Evolutionary conservation across 1,139 yeast species (phyloP), one percentile per base, ranked within the genome.

Genomic region (Kurtzmaniella quercitrusa): DNA sequence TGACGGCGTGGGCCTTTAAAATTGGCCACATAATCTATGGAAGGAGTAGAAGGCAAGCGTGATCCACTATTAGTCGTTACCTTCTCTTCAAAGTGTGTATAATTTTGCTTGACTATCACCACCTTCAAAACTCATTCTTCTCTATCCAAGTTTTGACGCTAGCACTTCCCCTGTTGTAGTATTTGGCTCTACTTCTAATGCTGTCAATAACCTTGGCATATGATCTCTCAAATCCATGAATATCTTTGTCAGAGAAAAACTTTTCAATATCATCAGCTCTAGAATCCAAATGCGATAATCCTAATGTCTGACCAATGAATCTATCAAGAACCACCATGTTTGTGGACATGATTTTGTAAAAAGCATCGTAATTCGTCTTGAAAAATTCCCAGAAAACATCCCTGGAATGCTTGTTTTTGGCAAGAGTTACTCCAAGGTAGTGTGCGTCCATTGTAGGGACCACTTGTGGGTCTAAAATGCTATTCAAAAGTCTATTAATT

Each of bases 391-490:
- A 82, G 52, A 81, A 74, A 24, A 55, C 53, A 43, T 65, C 65
- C 45, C 82, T 77, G 1, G 82, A 70, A 3, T 56, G 58, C 9
- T 74, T 59, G 57, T 84, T 85, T 14, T 65, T 56, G 8, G 83
- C 72, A 40, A 85, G 64, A 16, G 82, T 67, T 14, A 63, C 63
- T 1, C 81, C 75, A 47, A 83, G 63, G 56, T 76, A 82, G 55
- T 82, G 85, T 21, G 79, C 71, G 58, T 86, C 89, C 87, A 86
- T 87, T 39, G 76, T 75, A n/a, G 87, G 85, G 29, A 84, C 64
- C 11, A 68, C 60, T 2, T 56, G 54, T 16, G 72, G 70, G 44
- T 70, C 68, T 37, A 72, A 56, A 38, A 81, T 60, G 49, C 69
- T 56, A 1, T 55, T 57, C 31, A 81, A 55, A 41, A 80, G 63